Conservation (phyloP, 768 basidiomycete genomes). For the Suillus occidentalis region DNA sequence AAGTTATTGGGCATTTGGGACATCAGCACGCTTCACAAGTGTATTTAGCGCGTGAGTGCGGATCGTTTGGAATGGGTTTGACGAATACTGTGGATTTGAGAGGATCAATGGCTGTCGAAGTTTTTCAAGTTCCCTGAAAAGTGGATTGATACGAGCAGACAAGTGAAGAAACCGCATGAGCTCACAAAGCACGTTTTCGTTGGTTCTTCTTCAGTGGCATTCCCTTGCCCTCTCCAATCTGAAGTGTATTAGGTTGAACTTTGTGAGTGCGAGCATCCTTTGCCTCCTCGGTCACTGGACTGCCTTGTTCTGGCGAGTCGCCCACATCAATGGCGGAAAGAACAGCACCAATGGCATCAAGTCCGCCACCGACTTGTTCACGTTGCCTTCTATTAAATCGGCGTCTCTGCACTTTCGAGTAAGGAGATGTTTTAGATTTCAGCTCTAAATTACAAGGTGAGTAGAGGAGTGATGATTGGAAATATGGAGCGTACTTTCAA, state of each 20-base stretch:
- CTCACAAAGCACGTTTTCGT: slow-evolving; percentile 69
- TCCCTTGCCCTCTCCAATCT: slow-evolving; percentile 68
- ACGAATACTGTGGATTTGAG: slow-evolving; percentile 59
- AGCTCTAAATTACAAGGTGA: slow-evolving; percentile 38
- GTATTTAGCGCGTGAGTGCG: slow-evolving; percentile 81
- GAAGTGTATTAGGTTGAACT: slow-evolving; percentile 39
- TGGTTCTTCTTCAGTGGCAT: slow-evolving; percentile 59
- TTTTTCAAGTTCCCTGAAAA: slow-evolving; percentile 59
- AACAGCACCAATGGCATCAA: slow-evolving; percentile 52
- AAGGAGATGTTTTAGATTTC: slow-evolving; percentile 49
- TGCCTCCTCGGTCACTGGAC: slow-evolving; percentile 17
- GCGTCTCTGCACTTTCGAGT: slow-evolving; percentile 72
- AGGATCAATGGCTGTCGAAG: slow-evolving; percentile 71
- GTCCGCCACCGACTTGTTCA: slow-evolving; percentile 54
- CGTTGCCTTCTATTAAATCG: slow-evolving; percentile 70
- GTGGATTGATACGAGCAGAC: slow-evolving; percentile 1
- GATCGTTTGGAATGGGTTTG: slow-evolving; percentile 76
- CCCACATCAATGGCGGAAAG: slow-evolving; percentile 49
- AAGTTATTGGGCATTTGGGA: slow-evolving; percentile 4
- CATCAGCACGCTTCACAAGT: slow-evolving; percentile 49
- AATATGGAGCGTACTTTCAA: slow-evolving; percentile 50
- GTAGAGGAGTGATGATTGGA: neutral
- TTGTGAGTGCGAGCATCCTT: slow-evolving; percentile 17
- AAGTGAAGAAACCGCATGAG: slow-evolving; percentile 17
- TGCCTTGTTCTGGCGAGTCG: slow-evolving; percentile 20